Conservation (phyloP, 78 protist species). For the Andalucia godoyi region DNA sequence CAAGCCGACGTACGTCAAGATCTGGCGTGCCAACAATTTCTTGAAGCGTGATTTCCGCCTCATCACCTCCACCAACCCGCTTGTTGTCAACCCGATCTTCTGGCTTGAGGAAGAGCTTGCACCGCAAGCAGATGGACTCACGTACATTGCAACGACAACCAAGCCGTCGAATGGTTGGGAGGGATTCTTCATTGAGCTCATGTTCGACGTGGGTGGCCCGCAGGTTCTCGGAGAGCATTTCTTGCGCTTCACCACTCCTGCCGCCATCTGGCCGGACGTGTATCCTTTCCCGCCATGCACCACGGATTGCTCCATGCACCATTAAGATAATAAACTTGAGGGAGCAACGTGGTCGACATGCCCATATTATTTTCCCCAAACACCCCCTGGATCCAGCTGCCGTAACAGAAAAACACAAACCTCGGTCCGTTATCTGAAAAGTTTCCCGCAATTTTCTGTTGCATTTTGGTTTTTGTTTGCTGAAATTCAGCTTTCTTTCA, state of each 20-base stretch:
- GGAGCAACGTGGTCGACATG: too few relatives aligned
- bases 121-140: not conserved
- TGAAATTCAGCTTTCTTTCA: too few relatives aligned
- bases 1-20: not conserved
- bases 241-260: slow-evolving; percentile 5
- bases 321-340: too few relatives aligned
- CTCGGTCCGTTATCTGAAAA: too few relatives aligned
- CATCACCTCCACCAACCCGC: not conserved
- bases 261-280: not conserved
- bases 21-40: not conserved
- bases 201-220: not conserved
- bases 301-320: not conserved
- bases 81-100: not conserved
- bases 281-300: slow-evolving; percentile 8
- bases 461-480: too few relatives aligned
- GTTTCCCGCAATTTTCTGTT: too few relatives aligned
- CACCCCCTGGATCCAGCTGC: too few relatives aligned
- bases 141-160: not conserved
- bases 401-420: too few relatives aligned
- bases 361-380: too few relatives aligned
- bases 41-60: not conserved
- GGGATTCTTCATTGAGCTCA: not conserved
- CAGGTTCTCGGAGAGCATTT: too few relatives aligned
- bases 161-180: not conserved
- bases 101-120: not conserved